A percentile compares a stretch with the other conserved stretches of the same genome.
phyloP scores from a whole-genome alignment of 176 grass and related monocot genomes.

The Zoysia japonica region DNA sequence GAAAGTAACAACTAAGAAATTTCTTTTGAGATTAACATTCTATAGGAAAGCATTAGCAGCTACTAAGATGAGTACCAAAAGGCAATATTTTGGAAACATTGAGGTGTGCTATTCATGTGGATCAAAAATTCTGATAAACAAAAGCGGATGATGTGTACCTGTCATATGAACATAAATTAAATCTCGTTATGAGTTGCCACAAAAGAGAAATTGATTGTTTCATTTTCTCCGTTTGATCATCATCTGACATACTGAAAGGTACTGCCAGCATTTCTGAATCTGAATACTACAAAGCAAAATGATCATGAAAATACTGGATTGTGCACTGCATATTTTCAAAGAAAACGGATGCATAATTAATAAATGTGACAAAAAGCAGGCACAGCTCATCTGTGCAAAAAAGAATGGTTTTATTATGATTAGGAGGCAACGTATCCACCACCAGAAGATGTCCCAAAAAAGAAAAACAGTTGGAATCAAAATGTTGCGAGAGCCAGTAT shows the following conservation, averaged over 20 bases:
- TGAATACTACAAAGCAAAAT: not conserved
- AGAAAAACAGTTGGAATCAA: constrained; percentile 3
- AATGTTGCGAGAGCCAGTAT: not conserved
- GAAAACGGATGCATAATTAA: not conserved
- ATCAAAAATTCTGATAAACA: not conserved
- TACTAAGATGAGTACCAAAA: not conserved
- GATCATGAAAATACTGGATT: not conserved
- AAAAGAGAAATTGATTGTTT: not conserved
- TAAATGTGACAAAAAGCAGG: not conserved
- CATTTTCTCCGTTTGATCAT: not conserved
- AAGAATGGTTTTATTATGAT: not conserved
- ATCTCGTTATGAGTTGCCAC: not conserved
- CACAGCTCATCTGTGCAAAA: not conserved
- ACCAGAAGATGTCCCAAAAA: not conserved
- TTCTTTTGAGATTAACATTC: not conserved
- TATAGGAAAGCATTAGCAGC: not conserved
- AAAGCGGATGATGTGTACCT: constrained; percentile 2
- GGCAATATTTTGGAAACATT: not conserved
- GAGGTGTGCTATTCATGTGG: not conserved
- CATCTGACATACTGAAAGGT: not conserved
- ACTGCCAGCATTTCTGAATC: not conserved
- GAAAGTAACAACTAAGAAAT: not conserved
- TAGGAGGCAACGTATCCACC: not conserved
- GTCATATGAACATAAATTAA: not conserved
- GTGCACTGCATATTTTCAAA: not conserved